Conservation (phyloP, 331 rosid species). For the Saraca asoca region DNA sequence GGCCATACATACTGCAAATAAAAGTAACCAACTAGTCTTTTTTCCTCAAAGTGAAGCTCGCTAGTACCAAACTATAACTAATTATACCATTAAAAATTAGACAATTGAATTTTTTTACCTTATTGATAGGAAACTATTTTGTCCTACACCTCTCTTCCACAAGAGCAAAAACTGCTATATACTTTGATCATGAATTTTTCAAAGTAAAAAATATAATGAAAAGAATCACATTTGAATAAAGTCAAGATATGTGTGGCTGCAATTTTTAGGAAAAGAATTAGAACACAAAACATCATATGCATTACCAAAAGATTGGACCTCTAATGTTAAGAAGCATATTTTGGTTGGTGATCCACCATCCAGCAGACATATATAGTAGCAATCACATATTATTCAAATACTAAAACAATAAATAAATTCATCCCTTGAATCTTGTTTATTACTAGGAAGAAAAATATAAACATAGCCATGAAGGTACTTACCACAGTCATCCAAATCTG, state of each 20-base stretch:
- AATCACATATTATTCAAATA: not conserved
- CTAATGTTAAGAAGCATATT: too few relatives aligned
- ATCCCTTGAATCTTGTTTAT: not conserved
- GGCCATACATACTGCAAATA: not conserved
- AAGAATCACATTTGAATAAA: not conserved
- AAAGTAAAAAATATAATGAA: not conserved
- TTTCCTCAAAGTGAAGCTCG: not conserved
- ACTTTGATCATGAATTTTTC: constrained; percentile 1
- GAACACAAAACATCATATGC: too few relatives aligned
- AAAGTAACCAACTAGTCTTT: not conserved
- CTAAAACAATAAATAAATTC: not conserved
- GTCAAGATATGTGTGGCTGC: not conserved
- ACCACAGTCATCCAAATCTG: too few relatives aligned
- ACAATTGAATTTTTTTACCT: too few relatives aligned
- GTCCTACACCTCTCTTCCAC: not conserved
- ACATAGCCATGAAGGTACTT: too few relatives aligned
- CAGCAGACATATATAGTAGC: not conserved
- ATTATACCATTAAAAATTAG: not conserved
- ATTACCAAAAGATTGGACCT: too few relatives aligned
- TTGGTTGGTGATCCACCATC: too few relatives aligned
- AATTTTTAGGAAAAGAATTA: too few relatives aligned
- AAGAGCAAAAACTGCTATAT: not conserved
- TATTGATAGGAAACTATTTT: not conserved
- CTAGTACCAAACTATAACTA: constrained; percentile 12
- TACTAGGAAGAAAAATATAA: not conserved